A percentile compares a stretch with the other conserved stretches of the same genome.
These are phyloP conservation scores for Malus sieversii DNA, from an alignment of 306 rosid genomes.

Conservation along the genomic window DNA sequence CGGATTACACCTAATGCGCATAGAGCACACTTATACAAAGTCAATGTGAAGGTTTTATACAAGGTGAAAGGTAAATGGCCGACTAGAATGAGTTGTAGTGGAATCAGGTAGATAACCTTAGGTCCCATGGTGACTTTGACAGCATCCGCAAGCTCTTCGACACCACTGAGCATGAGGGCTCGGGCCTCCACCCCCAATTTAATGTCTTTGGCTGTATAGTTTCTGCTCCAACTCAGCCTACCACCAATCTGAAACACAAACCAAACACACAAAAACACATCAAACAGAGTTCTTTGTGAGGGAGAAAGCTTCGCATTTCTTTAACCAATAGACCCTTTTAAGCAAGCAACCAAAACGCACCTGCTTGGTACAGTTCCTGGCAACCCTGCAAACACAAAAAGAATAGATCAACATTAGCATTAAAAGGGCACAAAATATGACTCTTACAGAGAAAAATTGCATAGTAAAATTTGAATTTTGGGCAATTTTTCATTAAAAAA, in stretches of 20 bases:
- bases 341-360: constrained; percentile 20
- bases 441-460: neutral
- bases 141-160: constrained; percentile 91
- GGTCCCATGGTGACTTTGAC: constrained; percentile 98
- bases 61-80: neutral
- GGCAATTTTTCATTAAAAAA: neutral
- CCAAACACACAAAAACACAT: constrained; percentile 1
- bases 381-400: constrained; percentile 42
- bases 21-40: neutral
- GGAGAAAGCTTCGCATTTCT: neutral
- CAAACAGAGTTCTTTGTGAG: neutral
- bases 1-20: neutral
- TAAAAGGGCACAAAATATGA: neutral
- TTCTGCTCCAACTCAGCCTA: constrained; percentile 65
- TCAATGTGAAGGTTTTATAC: neutral
- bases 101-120: constrained; percentile 40
- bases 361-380: constrained; percentile 62
- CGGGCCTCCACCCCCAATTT: constrained; percentile 95
- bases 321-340: neutral
- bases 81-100: neutral
- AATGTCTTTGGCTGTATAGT: constrained; percentile 83
- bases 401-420: neutral
- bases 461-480: neutral
- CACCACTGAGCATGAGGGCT: constrained; percentile 87
- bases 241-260: constrained; percentile 45